Conservation (phyloP, 2,329 filamentous ascomycete species). For the Hypoxylon sp. region DNA sequence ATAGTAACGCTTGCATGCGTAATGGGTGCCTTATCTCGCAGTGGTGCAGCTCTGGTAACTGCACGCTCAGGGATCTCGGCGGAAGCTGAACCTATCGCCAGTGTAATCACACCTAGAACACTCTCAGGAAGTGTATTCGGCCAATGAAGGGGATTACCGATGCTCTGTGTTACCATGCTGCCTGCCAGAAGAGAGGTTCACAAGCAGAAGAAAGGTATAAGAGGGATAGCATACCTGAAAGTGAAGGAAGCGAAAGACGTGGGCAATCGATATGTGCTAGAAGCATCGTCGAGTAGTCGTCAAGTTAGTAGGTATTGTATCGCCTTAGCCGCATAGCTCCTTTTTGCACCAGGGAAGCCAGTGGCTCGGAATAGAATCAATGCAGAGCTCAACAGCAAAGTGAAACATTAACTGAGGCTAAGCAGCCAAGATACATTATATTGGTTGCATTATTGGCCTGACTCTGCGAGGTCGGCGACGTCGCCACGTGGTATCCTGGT, state of each 20-base stretch:
- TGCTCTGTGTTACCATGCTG: slow-evolving; percentile 61
- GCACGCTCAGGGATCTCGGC: slow-evolving; percentile 57
- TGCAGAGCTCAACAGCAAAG: background rate
- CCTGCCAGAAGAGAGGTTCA: slow-evolving; percentile 53
- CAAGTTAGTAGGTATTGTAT: background rate
- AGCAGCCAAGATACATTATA: slow-evolving; percentile 27
- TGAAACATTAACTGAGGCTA: slow-evolving; percentile 21
- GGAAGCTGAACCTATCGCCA: slow-evolving; percentile 60
- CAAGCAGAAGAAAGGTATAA: background rate
- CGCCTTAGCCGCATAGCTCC: background rate
- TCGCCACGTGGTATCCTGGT: slow-evolving; percentile 31
- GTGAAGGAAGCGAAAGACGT: background rate
- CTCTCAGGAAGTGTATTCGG: slow-evolving; percentile 55
- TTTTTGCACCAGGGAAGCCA: background rate
- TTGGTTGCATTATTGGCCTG: slow-evolving; percentile 30
- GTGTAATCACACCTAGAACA: slow-evolving; percentile 57
- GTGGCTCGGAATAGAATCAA: too few species aligned
- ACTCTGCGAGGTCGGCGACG: slow-evolving; percentile 34
- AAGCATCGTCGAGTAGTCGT: background rate
- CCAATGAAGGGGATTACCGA: slow-evolving; percentile 56
- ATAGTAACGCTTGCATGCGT: slow-evolving; percentile 53
- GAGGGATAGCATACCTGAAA: too few species aligned
- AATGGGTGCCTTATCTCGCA: slow-evolving; percentile 56
- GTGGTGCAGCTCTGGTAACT: slow-evolving; percentile 57
- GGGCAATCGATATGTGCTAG: background rate